Conservation (phyloP, 1,284 basidiomycete species). For the Tilletia horrida region DNA sequence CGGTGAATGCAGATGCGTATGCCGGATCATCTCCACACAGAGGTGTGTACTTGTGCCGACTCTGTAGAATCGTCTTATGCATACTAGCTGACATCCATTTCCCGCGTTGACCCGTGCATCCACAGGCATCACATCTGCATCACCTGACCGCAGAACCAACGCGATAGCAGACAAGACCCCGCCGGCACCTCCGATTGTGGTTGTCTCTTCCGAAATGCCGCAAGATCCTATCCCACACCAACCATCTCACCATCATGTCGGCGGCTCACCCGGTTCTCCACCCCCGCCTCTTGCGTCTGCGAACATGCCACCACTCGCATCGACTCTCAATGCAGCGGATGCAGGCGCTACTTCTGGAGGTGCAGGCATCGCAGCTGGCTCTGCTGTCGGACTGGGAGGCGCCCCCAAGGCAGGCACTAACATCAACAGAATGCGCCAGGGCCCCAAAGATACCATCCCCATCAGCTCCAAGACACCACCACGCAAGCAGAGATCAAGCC, state of each 20-base stretch:
- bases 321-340: conserved; percentile 5
- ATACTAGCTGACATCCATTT: background rate
- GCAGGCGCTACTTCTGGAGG: conserved; percentile 6
- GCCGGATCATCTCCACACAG: conserved; percentile 3
- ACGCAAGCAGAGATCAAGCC: conserved; percentile 56
- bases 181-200: conserved; percentile 46
- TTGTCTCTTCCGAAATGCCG: conserved; percentile 48
- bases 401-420: conserved; percentile 41
- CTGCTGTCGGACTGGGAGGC: conserved; percentile 30
- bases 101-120: conserved; percentile 19
- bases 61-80: background rate
- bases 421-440: conserved; percentile 41
- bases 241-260: conserved; percentile 33
- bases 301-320: conserved; percentile 33
- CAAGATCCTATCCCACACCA: conserved; percentile 44
- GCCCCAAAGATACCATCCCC: conserved; percentile 52
- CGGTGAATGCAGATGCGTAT: conserved; percentile 15
- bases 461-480: conserved; percentile 51
- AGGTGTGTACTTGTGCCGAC: conserved; percentile 1
- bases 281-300: conserved; percentile 37
- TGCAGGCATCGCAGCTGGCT: conserved; percentile 28
- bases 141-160: conserved; percentile 30
- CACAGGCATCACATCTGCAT: conserved; percentile 26
- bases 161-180: conserved; percentile 43
- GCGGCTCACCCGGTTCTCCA: conserved; percentile 37